Percentiles rank a stretch among this genome's conserved stretches.
Conservation (phyloP, 2,329 filamentous ascomycete genomes). For the Alternaria arborescens region DNA sequence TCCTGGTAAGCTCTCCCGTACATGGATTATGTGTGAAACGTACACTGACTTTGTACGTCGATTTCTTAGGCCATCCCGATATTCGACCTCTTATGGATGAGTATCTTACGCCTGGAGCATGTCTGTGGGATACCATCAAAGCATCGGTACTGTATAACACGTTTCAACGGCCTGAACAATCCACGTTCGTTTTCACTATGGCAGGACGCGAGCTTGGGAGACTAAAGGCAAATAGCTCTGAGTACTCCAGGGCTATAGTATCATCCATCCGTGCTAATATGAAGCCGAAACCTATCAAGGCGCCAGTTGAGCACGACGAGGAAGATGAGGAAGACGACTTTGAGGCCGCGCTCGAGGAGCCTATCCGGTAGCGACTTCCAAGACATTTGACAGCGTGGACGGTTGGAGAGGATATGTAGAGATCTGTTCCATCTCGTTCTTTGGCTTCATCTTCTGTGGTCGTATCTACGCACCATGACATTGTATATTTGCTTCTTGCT, state of each 20-base stretch:
- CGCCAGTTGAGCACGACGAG: conserved; percentile 17
- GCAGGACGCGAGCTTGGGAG: conserved; percentile 52
- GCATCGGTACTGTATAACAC: conserved; percentile 54
- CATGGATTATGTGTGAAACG: background rate
- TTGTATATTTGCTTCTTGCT: background rate
- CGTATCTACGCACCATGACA: background rate
- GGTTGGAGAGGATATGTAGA: background rate
- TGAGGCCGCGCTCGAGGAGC: conserved; percentile 17
- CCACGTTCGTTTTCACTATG: conserved; percentile 49
- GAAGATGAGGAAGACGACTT: conserved; percentile 32
- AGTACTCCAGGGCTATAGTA: conserved; percentile 24
- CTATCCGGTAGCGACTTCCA: background rate
- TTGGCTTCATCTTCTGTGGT: background rate
- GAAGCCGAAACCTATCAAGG: conserved; percentile 44
- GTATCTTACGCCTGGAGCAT: conserved; percentile 20
- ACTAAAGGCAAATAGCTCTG: conserved; percentile 42
- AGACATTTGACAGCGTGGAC: too few species aligned
- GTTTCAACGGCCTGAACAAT: conserved; percentile 25
- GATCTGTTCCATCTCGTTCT: background rate
- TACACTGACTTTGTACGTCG: background rate
- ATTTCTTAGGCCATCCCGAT: conserved; percentile 8
- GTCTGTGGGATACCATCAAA: conserved; percentile 56
- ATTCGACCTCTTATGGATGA: conserved; percentile 24
- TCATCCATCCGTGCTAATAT: conserved; percentile 36
- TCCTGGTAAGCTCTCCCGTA: background rate